Conservation (phyloP, 192 early-diverging fungal species). For the Radiomyces spectabilis region DNA sequence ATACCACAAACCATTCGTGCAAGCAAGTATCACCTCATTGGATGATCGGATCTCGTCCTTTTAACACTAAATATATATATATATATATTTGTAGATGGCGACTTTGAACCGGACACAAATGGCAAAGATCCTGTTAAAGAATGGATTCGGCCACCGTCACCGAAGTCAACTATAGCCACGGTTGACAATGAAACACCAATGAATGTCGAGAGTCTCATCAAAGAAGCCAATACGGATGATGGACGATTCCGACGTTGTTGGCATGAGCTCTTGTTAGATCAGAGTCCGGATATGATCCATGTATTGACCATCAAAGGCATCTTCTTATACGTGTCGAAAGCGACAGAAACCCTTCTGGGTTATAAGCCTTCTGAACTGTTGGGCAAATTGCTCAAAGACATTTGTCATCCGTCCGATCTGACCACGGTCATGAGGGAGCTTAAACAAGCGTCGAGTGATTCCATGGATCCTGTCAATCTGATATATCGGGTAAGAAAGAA, state of each 20-base stretch:
- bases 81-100: no score
- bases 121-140: neutral
- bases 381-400: conserved; percentile 46
- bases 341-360: conserved; percentile 38
- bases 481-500: conserved; percentile 58
- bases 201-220: conserved; percentile 14
- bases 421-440: conserved; percentile 63
- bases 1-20: conserved; percentile 27
- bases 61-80: no score
- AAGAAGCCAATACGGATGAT: conserved; percentile 26
- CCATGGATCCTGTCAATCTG: conserved; percentile 38
- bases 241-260: conserved; percentile 22
- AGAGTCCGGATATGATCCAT: conserved; percentile 54
- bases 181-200: neutral
- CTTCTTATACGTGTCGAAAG: conserved; percentile 54
- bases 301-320: conserved; percentile 60
- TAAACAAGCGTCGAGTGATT: conserved; percentile 35
- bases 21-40: no score
- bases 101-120: neutral
- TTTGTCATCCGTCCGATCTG: conserved; percentile 60
- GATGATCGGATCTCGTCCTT: no score
- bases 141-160: conserved; percentile 7
- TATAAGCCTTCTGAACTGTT: conserved; percentile 48
- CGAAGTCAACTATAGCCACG: neutral
- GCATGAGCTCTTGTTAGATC: conserved; percentile 42